Evolutionary conservation across 1,139 yeast species (phyloP).

Genomic region (Zygoascus hellenicus): DNA sequence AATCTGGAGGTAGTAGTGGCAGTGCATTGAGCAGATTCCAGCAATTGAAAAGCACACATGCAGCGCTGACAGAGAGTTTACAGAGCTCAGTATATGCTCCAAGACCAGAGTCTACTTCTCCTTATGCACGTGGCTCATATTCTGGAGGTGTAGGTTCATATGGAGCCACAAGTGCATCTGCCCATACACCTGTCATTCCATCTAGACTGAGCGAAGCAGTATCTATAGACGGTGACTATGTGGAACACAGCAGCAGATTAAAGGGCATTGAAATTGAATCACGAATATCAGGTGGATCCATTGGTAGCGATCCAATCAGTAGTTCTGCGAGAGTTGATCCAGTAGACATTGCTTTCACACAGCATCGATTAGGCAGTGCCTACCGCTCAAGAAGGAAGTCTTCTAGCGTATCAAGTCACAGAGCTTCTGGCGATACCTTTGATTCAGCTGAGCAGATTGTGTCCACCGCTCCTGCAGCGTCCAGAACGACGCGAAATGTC

Average conservation of each 20-base stretch:
- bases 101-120: conserved; percentile 11
- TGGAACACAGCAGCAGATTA: conserved; percentile 1
- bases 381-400: conserved; percentile 9
- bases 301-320: conserved; percentile 3
- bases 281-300: conserved; percentile 1
- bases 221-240: conserved; percentile 21
- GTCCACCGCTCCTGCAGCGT: conserved; percentile 6
- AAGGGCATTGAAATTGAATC: conserved; percentile 2
- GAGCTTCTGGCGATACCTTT: background rate
- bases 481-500: background rate
- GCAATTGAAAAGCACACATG: conserved; percentile 42
- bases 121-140: conserved; percentile 7
- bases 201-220: conserved; percentile 33
- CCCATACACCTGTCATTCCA: conserved; percentile 33
- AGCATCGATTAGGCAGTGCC: conserved; percentile 9
- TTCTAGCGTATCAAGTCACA: conserved; percentile 4
- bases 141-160: conserved; percentile 8
- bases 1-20: conserved; percentile 5
- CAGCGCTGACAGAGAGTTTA: conserved; percentile 38
- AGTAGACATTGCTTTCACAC: conserved; percentile 3
- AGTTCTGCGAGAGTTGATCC: conserved; percentile 13
- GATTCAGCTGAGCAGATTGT: conserved; percentile 5
- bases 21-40: conserved; percentile 43
- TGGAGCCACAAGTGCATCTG: conserved; percentile 32
- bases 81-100: conserved; percentile 23